Evolutionary conservation across 441 rosid genomes (phyloP), one percentile per base, ranked within the genome.

Genomic region (Euphorbia celastroides): DNA sequence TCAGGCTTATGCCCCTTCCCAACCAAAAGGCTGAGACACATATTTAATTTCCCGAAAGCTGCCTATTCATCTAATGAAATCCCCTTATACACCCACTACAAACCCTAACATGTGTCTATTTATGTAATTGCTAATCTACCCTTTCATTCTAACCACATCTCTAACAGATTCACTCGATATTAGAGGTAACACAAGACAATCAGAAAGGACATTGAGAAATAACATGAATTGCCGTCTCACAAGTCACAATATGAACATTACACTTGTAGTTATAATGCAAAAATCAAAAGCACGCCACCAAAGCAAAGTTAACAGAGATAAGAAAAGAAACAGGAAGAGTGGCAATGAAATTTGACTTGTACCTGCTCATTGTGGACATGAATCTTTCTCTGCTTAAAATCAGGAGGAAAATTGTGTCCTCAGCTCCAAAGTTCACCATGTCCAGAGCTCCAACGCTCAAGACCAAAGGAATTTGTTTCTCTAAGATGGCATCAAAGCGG

Each of bases 391-490:
- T 75, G 77, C 74, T 81, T 85, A 70, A 89, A 86, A 25, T 66
- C 65, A 60, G 89, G 73, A 74, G 96, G 98, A 68, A n/a, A n/a
- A 93, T 85, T 67, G 95, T 81, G 23, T 88, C 85, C 78, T 74
- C 83, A 61, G 88, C 67, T 72, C 96, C 98, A 83, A 93, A 93
- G 75, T 86, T 93, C 72, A 86, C 98, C 92, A 87, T 88, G 78
- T 93, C 98, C 77, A 93, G 81, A 58, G 97, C 98, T 60, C 97
- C 98, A 9, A 86, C 84, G 62, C 97, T 93, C 69, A 93, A 76
- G 56, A 93, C 96, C 70, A 90, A 77, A 51, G 97, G 98, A 74
- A 93, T 79, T 74, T 84, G 83, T 81, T 81, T 84, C 78, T 93
- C 90, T 57, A 86, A 75, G 57, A 83, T 82, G 34, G 80, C 84